Conservation (phyloP, 176 grass and related monocot genomes). For the Eremochloa ophiuroides region DNA sequence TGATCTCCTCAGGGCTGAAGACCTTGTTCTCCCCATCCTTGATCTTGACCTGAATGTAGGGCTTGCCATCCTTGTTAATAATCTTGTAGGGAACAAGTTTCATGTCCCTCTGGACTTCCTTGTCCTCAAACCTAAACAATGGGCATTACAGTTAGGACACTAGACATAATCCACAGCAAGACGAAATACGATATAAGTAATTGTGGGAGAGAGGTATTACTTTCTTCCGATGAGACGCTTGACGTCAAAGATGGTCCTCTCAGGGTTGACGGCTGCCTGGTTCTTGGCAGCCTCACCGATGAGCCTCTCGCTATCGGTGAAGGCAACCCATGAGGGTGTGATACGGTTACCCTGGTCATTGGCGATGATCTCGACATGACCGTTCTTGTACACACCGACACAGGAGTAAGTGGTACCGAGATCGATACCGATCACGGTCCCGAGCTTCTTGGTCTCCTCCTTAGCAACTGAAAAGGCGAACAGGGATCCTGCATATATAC, state of each 20-base stretch:
- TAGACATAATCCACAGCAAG: neutral
- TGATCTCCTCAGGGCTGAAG: constrained; percentile 74
- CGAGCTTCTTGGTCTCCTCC: constrained; percentile 63
- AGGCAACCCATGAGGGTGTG: constrained; percentile 66
- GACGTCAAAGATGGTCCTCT: constrained; percentile 75
- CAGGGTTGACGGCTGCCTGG: constrained; percentile 56
- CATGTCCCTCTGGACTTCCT: constrained; percentile 82
- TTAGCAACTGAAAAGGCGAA: constrained; percentile 56
- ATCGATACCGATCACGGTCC: constrained; percentile 66
- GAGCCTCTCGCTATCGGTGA: constrained; percentile 62
- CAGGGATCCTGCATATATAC: constrained; percentile 38
- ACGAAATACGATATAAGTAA: neutral
- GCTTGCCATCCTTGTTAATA: constrained; percentile 61
- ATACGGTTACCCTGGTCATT: constrained; percentile 82
- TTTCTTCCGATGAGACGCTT: constrained; percentile 76
- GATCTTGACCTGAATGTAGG: constrained; percentile 71
- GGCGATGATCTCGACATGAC: constrained; percentile 60
- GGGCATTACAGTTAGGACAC: neutral
- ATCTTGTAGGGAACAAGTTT: constrained; percentile 82
- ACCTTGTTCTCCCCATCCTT: constrained; percentile 67
- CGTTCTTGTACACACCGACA: constrained; percentile 61
- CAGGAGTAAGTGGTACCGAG: constrained; percentile 61
- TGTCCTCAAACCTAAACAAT: constrained; percentile 54
- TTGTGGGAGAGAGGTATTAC: constrained; percentile 1
- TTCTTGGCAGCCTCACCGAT: constrained; percentile 84